Evolutionary conservation across 2,329 filamentous ascomycete species (phyloP).

Genomic region (Apiospora hydei): DNA sequence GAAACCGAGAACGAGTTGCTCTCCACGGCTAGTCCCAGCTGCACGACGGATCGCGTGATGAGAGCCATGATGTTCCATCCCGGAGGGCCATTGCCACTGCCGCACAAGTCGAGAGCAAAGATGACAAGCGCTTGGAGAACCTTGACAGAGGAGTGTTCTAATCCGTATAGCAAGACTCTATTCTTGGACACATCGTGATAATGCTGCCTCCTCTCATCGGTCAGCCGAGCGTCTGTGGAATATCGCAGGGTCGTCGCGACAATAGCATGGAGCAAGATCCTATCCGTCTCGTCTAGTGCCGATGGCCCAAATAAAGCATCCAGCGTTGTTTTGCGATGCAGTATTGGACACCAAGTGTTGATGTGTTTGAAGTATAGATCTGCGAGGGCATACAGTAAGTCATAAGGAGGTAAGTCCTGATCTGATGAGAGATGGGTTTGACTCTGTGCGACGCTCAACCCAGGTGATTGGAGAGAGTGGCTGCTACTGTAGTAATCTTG

Average conservation of each 20-base stretch:
- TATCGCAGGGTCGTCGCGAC: conserved; percentile 88
- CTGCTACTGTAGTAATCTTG: conserved; percentile 58
- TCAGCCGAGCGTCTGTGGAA: conserved; percentile 78
- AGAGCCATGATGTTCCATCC: conserved; percentile 92
- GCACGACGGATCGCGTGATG: conserved; percentile 87
- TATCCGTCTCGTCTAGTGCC: conserved; percentile 79
- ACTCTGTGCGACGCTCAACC: conserved; percentile 58
- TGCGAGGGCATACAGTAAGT: conserved; percentile 74
- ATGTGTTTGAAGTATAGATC: conserved; percentile 83
- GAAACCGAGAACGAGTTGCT: conserved; percentile 80
- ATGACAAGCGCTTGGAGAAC: conserved; percentile 88
- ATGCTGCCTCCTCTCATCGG: conserved; percentile 72
- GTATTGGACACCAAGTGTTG: conserved; percentile 86
- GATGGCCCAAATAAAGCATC: conserved; percentile 82
- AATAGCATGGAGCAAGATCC: conserved; percentile 85
- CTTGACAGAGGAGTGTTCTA: conserved; percentile 90
- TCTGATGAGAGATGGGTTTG: conserved; percentile 60
- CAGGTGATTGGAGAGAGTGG: conserved; percentile 63
- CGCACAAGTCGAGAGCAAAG: conserved; percentile 82
- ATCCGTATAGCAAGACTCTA: conserved; percentile 83
- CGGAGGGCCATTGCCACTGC: conserved; percentile 86
- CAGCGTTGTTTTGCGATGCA: conserved; percentile 84
- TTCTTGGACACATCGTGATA: conserved; percentile 86
- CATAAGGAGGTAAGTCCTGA: conserved; percentile 76
- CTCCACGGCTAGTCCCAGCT: conserved; percentile 85